Evolutionary conservation across 176 grass and related monocot genomes (phyloP).

Genomic region (Oryza officinalis): DNA sequence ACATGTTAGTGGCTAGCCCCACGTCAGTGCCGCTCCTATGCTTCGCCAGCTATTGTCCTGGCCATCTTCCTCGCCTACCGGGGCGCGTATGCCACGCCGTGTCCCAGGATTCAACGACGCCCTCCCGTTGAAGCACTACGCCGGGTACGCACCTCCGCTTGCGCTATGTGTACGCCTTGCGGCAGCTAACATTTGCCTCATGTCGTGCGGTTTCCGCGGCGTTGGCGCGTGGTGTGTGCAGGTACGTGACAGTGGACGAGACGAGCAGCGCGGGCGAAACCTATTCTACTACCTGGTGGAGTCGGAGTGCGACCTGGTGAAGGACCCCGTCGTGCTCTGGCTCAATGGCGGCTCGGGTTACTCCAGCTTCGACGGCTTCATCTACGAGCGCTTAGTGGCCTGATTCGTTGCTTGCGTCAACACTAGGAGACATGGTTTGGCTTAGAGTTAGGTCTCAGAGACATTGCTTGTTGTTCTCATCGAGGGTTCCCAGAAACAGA

Average conservation of each 20-base stretch:
- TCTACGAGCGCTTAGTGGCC: too few relatives aligned
- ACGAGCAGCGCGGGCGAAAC: conserved; percentile 31
- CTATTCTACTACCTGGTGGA: conserved; percentile 66
- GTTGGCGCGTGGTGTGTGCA: neutral
- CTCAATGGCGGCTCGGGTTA: conserved; percentile 58
- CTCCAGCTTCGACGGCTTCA: conserved; percentile 72
- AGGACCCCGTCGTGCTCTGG: conserved; percentile 59
- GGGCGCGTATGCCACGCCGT: neutral
- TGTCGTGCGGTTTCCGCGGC: too few relatives aligned
- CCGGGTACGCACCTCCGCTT: conserved; percentile 24
- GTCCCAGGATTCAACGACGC: conserved; percentile 40
- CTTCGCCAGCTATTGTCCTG: neutral
- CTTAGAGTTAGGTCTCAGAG: too few relatives aligned
- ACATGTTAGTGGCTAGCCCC: too few relatives aligned
- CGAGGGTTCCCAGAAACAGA: too few relatives aligned
- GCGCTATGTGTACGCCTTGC: too few relatives aligned
- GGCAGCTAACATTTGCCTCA: neutral
- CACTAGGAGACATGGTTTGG: too few relatives aligned
- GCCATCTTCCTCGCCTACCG: neutral
- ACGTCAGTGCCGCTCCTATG: neutral
- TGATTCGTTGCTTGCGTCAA: too few relatives aligned
- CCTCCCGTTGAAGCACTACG: conserved; percentile 54
- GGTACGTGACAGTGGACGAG: conserved; percentile 56
- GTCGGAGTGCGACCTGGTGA: conserved; percentile 42
- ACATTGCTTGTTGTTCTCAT: too few relatives aligned